Conservation (phyloP, 2,329 filamentous ascomycete species). For the Fusarium sp. region DNA sequence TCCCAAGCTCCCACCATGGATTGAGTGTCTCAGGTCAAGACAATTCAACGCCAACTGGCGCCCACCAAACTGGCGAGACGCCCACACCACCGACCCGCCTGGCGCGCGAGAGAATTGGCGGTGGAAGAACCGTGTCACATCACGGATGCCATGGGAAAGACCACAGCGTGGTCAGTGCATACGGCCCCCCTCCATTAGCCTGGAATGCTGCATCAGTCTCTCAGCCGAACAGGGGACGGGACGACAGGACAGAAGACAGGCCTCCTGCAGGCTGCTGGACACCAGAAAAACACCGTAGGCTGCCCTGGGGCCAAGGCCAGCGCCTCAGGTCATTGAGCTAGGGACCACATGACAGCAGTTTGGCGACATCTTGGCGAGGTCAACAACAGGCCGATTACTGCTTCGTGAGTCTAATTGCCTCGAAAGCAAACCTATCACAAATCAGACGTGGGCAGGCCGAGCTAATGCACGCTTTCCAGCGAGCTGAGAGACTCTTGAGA, state of each 20-base stretch:
- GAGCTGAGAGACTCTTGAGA: conserved; percentile 22
- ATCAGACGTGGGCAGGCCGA: conserved; percentile 13
- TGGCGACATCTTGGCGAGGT: neutral
- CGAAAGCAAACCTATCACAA: neutral
- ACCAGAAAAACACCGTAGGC: conserved; percentile 1
- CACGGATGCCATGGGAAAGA: conserved; percentile 17
- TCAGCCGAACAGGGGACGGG: conserved; percentile 40
- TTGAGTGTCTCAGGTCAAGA: conserved; percentile 13
- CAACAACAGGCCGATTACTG: neutral
- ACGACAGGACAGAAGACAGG: conserved; percentile 14
- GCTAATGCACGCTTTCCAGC: conserved; percentile 19
- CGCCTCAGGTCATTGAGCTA: neutral
- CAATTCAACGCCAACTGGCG: conserved; percentile 18
- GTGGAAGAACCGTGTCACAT: conserved; percentile 32
- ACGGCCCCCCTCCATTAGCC: conserved; percentile 17
- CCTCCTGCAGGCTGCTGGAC: neutral
- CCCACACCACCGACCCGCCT: conserved; percentile 9
- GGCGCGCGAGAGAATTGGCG: conserved; percentile 15
- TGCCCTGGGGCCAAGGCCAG: neutral
- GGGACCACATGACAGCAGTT: neutral
- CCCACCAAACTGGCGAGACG: conserved; percentile 15
- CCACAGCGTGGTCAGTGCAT: conserved; percentile 22
- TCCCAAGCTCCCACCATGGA: conserved; percentile 5
- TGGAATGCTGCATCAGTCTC: conserved; percentile 20
- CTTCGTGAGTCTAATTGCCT: neutral